Conservation (phyloP, 2,329 filamentous ascomycete genomes). For the Ustulina deusta region DNA sequence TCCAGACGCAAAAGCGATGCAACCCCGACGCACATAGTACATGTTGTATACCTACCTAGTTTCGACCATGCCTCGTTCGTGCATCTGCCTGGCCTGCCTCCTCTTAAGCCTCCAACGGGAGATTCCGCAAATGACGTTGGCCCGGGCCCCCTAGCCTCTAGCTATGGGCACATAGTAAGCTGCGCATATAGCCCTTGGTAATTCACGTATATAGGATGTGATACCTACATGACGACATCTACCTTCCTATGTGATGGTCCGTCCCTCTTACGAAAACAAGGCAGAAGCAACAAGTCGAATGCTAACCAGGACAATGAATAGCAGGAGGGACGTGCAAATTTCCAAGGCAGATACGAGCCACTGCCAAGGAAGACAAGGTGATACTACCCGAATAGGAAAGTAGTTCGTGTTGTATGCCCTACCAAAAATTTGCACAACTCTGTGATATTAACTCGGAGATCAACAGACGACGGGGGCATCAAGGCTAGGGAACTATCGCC, state of each 20-base stretch:
- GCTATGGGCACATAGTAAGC: constrained; percentile 10
- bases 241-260: constrained; percentile 11
- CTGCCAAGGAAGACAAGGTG: constrained; percentile 12
- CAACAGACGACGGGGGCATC: constrained; percentile 3
- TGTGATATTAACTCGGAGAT: constrained; percentile 10
- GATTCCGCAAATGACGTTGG: constrained; percentile 13
- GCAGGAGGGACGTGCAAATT: constrained; percentile 17
- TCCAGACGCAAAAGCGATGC: constrained; percentile 6
- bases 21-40: constrained; percentile 1
- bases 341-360: constrained; percentile 17
- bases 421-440: constrained; percentile 10
- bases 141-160: not conserved
- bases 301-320: constrained; percentile 4
- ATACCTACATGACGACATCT: constrained; percentile 7
- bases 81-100: constrained; percentile 18
- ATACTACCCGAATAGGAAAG: constrained; percentile 28
- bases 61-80: constrained; percentile 31
- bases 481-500: not conserved
- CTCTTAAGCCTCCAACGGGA: constrained; percentile 27
- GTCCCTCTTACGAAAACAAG: constrained; percentile 24
- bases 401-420: not conserved
- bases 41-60: not conserved
- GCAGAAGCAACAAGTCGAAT: not conserved
- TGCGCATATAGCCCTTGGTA: constrained; percentile 21
- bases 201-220: constrained; percentile 3